Evolutionary conservation across 352 stramenopile genomes (phyloP).

Genomic region (Phytophthora cryptogea): DNA sequence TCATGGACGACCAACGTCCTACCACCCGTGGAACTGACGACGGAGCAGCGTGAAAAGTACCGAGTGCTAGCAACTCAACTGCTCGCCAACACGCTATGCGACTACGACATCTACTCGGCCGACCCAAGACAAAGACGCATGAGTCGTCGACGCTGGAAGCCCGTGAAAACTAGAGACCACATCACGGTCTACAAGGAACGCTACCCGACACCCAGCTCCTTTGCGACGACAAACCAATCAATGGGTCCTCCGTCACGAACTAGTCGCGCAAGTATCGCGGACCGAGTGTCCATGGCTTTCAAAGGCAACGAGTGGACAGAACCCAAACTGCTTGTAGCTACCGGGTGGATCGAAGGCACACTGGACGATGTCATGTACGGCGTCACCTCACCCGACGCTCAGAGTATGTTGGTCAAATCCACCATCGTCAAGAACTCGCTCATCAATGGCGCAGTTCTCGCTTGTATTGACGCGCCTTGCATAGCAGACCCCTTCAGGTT

Average conservation of each 20-base stretch:
- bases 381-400: constrained; percentile 47
- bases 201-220: constrained; percentile 24
- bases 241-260: constrained; percentile 13
- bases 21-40: constrained; percentile 24
- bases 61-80: constrained; percentile 29
- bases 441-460: constrained; percentile 38
- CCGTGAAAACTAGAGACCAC: constrained; percentile 32
- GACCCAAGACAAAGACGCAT: constrained; percentile 34
- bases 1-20: constrained; percentile 31
- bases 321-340: constrained; percentile 41
- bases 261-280: constrained; percentile 40
- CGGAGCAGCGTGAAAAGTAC: constrained; percentile 30
- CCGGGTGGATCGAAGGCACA: constrained; percentile 43
- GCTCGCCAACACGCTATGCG: constrained; percentile 32
- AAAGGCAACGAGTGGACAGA: constrained; percentile 37
- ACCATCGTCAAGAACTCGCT: constrained; percentile 36
- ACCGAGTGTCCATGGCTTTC: constrained; percentile 34
- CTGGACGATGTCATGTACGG: constrained; percentile 76
- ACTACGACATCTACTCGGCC: constrained; percentile 41
- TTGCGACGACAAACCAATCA: constrained; percentile 10
- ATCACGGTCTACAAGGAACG: constrained; percentile 45
- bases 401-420: constrained; percentile 52
- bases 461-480: constrained; percentile 32
- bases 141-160: constrained; percentile 38
- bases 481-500: constrained; percentile 37